Evolutionary conservation across 192 early-diverging fungal species (phyloP).

Genomic region (Funneliformis geosporum): DNA sequence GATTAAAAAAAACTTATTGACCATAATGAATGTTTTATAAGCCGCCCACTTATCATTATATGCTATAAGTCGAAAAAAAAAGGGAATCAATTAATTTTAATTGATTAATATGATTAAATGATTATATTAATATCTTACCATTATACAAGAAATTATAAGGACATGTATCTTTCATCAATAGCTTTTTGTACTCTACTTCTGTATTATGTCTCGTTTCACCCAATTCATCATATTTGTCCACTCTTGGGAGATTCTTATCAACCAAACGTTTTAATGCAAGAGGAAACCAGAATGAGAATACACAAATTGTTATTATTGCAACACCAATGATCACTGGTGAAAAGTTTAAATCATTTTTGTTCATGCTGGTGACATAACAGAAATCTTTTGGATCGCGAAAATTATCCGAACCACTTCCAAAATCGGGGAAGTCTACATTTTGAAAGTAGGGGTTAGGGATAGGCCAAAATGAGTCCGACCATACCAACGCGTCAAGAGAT

Average conservation of each 20-base stretch:
- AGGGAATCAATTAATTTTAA: background rate
- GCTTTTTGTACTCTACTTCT: slow-evolving; percentile 46
- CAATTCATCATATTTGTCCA: slow-evolving; percentile 48
- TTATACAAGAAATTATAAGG: slow-evolving; percentile 67
- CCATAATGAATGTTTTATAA: slow-evolving; percentile 58
- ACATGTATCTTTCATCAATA: slow-evolving; percentile 47
- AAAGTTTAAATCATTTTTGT: slow-evolving; percentile 45
- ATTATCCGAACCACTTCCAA: slow-evolving; percentile 24
- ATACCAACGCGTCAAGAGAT: slow-evolving; percentile 44
- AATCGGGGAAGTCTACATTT: slow-evolving; percentile 32
- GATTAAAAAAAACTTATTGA: slow-evolving; percentile 56
- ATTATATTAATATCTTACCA: slow-evolving; percentile 43
- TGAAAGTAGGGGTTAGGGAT: slow-evolving; percentile 39
- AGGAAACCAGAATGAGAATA: slow-evolving; percentile 45
- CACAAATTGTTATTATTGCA: slow-evolving; percentile 36
- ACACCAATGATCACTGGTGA: slow-evolving; percentile 38
- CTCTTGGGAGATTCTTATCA: slow-evolving; percentile 35
- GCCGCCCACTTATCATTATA: slow-evolving; percentile 48
- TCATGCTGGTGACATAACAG: slow-evolving; percentile 49
- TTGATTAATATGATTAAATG: background rate
- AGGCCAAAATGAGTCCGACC: slow-evolving; percentile 46
- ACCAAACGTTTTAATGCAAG: slow-evolving; percentile 43
- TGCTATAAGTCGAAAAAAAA: slow-evolving; percentile 26
- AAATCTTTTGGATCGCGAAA: slow-evolving; percentile 38
- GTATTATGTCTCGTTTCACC: slow-evolving; percentile 18